Base-by-base conservation (phyloP, 352 stramenopile genomes). In the Pythium aristosporum region DNA sequence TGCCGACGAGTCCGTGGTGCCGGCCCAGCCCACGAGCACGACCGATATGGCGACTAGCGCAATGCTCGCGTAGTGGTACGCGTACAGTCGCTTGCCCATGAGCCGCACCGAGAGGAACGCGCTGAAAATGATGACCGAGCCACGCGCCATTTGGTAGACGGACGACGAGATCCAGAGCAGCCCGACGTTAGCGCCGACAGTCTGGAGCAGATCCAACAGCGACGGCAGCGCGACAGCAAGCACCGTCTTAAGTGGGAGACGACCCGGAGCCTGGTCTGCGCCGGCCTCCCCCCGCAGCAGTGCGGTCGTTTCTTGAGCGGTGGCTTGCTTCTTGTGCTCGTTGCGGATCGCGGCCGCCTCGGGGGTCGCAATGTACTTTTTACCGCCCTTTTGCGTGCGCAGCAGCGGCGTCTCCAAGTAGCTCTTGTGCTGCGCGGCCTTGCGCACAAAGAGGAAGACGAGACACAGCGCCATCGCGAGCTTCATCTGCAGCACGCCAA, bases 121-220 rank as follows among this genome's bases (percentile, higher is more conserved):
- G 32, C 85, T 96, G 68, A 97, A 97, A 66, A 97, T 91, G 68
- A 97, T 93, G 64, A 97, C 88, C 5, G 88, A 94, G 52, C 88
- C 88, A 51, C 89, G 83, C 37, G 89, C 82, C 89, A 97, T 97
- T 69, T 97, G 87, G 73, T 90, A 96, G 56, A 96, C 84, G 0
- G 86, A 96, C 48, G 89, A 92, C 61, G 87, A 92, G 63, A 94
- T 92, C 78, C 87, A 95, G 36, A 94, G 71, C 55, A 97, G 59
- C 2, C 87, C 89, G 59, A 96, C 80, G 62, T 97, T 96, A 49
- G 88, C 88, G 37, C 94, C 63, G 54, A 93, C 85, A 20, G 89
- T 97, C 74, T 92, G 85, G 61, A 91, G 74, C 63, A 96, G 67
- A 64, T 97, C 87, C 43, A 94, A 72, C 66, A 94, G 50, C 12